These are phyloP conservation scores for Yarrowia sp. DNA, from an alignment of 805 yeast genomes.

Conservation along the genomic window DNA sequence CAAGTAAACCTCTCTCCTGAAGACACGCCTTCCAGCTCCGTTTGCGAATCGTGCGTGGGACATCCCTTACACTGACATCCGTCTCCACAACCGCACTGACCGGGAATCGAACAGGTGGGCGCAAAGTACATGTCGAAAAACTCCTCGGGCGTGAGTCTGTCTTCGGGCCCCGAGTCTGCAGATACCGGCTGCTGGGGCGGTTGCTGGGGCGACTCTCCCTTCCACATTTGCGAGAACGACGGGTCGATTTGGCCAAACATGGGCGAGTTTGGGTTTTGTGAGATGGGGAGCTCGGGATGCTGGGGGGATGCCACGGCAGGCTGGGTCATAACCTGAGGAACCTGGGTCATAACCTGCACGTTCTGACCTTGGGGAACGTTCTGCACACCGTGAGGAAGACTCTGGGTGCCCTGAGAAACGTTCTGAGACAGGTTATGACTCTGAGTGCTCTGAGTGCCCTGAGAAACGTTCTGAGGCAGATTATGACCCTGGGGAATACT, in stretches of 20 bases:
- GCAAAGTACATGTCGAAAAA: conserved; percentile 47
- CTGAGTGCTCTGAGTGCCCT: too few relatives aligned
- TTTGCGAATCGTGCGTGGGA: conserved; percentile 44
- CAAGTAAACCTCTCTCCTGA: conserved; percentile 28
- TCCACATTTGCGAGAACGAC: conserved; percentile 36
- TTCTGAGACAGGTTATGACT: not conserved
- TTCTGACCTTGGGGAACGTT: not conserved
- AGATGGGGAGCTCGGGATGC: not conserved
- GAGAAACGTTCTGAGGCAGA: not conserved
- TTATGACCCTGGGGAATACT: not conserved
- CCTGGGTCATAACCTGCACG: not conserved
- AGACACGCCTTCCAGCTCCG: conserved; percentile 12
- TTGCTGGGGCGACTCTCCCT: conserved; percentile 12
- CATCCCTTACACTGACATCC: conserved; percentile 51
- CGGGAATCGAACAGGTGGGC: conserved; percentile 51
- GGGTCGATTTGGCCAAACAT: conserved; percentile 34
- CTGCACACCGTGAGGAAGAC: too few relatives aligned
- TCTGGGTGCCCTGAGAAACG: too few relatives aligned
- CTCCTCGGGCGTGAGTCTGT: conserved; percentile 39
- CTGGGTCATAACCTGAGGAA: not conserved
- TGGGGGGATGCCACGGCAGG: not conserved
- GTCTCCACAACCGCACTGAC: conserved; percentile 52
- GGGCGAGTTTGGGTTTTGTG: not conserved
- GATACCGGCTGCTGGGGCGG: not conserved
- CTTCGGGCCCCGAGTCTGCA: conserved; percentile 24